Base-by-base conservation (phyloP, 345 rosid species). In the Linum lewisii region DNA sequence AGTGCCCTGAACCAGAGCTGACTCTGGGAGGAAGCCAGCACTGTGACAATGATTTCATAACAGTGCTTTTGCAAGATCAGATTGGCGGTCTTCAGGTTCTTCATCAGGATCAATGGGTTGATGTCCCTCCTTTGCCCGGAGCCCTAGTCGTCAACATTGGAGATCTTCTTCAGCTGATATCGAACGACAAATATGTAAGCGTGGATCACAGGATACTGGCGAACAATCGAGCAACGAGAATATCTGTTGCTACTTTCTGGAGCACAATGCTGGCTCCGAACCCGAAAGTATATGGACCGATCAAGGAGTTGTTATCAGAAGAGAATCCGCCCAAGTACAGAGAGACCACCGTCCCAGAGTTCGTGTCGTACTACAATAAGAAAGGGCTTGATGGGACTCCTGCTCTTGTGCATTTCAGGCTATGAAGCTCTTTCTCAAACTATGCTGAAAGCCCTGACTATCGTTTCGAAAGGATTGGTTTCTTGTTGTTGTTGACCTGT, bases 251-350 rank as follows among this genome's bases (percentile, higher is more conserved):
- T 14, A 24, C 38, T 21, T 55, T 67, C 36, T 67, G 42, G 5
- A 47, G 51, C 16, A 42, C 70, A 23, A 0, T 0, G 19, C 1
- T 10, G 5, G 2, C 1, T 3, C 16, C 58, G 24, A 23, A 1
- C 18, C 24, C 51, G 5, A 66, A 44, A 37, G 0, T 42, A 0
- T 60, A 66, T 59, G 70, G 64, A 15, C 70, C 70, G 2, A 79
- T 76, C n/a, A 61, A 59, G 24, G 78, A 79, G 13, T 16, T 76
- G 36, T 21, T 73, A 32, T 76, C 81, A 0, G 72, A 76, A 25
- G 54, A 75, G 13, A 63, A 66, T 14, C 78, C 80, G 0, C 64
- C 78, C 1, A 24, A 68, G 15, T 73, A 76, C 61, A 19, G 69
- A 21, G 72, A 67, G 21, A 68, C 67, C 11, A 53, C 73, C 1